Base-by-base conservation (phyloP, 2,329 filamentous ascomycete species). In the Ophiocordyceps sinensis region DNA sequence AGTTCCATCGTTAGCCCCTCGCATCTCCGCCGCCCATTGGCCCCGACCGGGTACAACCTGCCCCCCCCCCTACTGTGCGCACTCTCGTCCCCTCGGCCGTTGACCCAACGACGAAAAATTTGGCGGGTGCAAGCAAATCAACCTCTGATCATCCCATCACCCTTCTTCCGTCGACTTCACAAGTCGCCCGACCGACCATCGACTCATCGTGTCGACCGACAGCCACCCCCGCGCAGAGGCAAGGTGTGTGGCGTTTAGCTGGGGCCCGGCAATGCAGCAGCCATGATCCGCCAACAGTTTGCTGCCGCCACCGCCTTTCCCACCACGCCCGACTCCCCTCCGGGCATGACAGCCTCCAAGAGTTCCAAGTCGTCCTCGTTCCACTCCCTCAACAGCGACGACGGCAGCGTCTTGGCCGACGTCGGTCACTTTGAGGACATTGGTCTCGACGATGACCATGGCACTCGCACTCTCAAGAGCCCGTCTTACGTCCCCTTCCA, bases 351-450 rank as follows among this genome's bases (percentile, higher is more conserved):
- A 38, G 63, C 67, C 50, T 93, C 85, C 45, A 93, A 89, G 61
- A 91, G 85, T 47, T 94, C 85, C 49, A 93, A 91, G 62, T 87
- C 86, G 26, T 93, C 85, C 5, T 94, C 86, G 39, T 83, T 89
- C 53, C 82, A 81, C 51, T 94, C 87, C 31, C 79, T 82, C 43
- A 79, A 75, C 46, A 82, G 79, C 53, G 82, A 86, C 53, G 83
- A 85, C 51, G 77, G 80, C 53, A 75, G 71, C 49, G 71, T 78
- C 39, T 66, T 84, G 37, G 71, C 77, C 40, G 85, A 94, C 55
- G 75, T 82, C 43, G 79, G 77, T 47, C 79, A 95, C 58, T 95
- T 95, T 53, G 89, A 96, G 59, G 89, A 95, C 49, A 94, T 95
- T 57, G 85, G 83, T 12, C 75, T 96, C 28, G 82, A 87, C 51